Evolutionary conservation across 2,329 filamentous ascomycete species (phyloP).

Genomic region (Paramyrothecium roridum): DNA sequence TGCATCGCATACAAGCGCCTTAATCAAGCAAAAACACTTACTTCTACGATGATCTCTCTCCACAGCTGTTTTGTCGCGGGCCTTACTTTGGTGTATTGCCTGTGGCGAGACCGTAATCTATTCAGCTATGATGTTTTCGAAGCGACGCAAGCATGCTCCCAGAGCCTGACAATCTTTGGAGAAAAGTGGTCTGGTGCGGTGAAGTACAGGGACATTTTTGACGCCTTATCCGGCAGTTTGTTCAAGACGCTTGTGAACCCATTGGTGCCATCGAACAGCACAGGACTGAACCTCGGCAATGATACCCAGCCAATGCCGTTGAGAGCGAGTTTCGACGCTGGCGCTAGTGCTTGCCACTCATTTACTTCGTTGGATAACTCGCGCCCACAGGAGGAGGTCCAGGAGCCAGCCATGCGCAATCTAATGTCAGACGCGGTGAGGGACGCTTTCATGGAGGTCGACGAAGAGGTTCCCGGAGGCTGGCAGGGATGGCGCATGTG

Average conservation of each 20-base stretch:
- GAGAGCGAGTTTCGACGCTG: not conserved
- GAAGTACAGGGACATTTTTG: slow-evolving; percentile 24
- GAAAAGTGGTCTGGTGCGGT: slow-evolving; percentile 23
- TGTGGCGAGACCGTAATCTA: slow-evolving; percentile 17
- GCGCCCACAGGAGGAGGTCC: not conserved
- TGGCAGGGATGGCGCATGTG: slow-evolving; percentile 24
- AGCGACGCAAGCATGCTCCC: slow-evolving; percentile 20
- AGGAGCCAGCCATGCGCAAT: slow-evolving; percentile 4
- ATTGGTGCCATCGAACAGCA: not conserved
- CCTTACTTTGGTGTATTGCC: slow-evolving; percentile 22
- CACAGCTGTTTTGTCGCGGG: slow-evolving; percentile 26
- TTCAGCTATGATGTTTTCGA: slow-evolving; percentile 20
- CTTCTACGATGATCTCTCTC: slow-evolving; percentile 24
- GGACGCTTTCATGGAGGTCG: slow-evolving; percentile 23
- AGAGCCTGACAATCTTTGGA: slow-evolving; percentile 23
- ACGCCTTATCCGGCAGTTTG: slow-evolving; percentile 17
- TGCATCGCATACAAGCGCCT: slow-evolving; percentile 25
- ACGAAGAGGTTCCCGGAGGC: slow-evolving; percentile 20
- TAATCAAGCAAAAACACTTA: slow-evolving; percentile 22
- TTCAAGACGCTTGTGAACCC: slow-evolving; percentile 17
- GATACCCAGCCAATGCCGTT: not conserved
- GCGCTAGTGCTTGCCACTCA: not conserved
- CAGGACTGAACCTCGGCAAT: not conserved
- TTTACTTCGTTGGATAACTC: not conserved
- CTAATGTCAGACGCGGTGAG: slow-evolving; percentile 17